Evolutionary conservation across 2,329 filamentous ascomycete genomes (phyloP).

Genomic region (Drechslerella coelobrocha): DNA sequence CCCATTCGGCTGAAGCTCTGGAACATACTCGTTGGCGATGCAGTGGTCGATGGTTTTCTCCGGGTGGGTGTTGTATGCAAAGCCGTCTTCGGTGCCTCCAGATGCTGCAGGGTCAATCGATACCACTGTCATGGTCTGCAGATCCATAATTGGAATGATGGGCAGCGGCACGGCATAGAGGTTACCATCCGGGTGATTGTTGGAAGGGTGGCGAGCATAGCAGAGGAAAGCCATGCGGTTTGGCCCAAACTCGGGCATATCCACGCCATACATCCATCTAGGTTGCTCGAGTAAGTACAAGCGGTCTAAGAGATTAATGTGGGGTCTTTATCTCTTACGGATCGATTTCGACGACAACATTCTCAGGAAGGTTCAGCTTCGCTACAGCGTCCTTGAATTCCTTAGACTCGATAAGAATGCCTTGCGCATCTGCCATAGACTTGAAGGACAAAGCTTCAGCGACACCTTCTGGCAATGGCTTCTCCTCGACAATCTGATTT

Average conservation of each 20-base stretch:
- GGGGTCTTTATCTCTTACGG: no score
- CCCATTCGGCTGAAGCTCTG: slow-evolving; percentile 63
- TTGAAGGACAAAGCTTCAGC: slow-evolving; percentile 51
- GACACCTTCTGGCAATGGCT: slow-evolving; percentile 61
- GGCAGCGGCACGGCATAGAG: slow-evolving; percentile 70
- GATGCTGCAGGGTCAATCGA: slow-evolving; percentile 67
- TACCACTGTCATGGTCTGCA: slow-evolving; percentile 64
- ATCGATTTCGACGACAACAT: slow-evolving; percentile 62
- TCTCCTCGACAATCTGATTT: slow-evolving; percentile 63
- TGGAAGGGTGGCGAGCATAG: slow-evolving; percentile 59
- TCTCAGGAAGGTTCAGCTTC: slow-evolving; percentile 62
- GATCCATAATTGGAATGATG: slow-evolving; percentile 67
- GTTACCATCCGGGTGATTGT: slow-evolving; percentile 65
- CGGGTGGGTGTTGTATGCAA: slow-evolving; percentile 59
- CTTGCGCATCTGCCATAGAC: slow-evolving; percentile 53
- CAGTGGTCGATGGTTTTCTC: slow-evolving; percentile 61
- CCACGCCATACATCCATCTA: slow-evolving; percentile 70
- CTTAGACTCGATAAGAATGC: slow-evolving; percentile 58
- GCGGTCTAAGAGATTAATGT: no score
- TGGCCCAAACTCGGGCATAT: slow-evolving; percentile 58
- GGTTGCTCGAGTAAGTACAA: no score
- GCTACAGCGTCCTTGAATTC: slow-evolving; percentile 62
- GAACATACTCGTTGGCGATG: slow-evolving; percentile 61
- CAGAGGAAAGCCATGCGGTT: slow-evolving; percentile 64
- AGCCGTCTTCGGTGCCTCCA: slow-evolving; percentile 62